Evolutionary conservation across 2,329 filamentous ascomycete genomes (phyloP), one percentile per base, ranked within the genome.

Genomic region (Arthrobotrys megalospora): DNA sequence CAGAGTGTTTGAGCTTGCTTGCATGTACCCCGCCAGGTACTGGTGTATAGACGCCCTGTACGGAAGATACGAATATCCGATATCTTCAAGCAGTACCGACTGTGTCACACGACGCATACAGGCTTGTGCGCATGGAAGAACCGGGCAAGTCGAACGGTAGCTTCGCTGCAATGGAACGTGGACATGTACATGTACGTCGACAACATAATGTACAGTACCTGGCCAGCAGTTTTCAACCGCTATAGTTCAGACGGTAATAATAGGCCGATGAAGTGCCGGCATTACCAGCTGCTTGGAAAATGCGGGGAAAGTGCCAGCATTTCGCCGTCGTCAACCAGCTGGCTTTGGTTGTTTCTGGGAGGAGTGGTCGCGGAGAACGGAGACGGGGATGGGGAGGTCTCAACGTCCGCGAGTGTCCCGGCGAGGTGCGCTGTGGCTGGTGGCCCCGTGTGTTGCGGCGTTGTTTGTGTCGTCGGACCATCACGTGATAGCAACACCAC

Each of bases 191-290:
- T 70, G 60, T 66, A 66, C 69, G 41, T 28, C 19, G 36, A 60
- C 36, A 36, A 60, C 24, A 5, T 28, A 28, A 28, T 28, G 24
- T 28, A 28, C 24, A 24, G 55, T 60, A 60, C 55, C 55, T 43
- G 55, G 36, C 55, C 55, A 60, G 19, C 55, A 28, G 16, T 58
- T 60, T 60, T 60, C 65, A 34, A 65, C 41, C 36, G 50, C 73
- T 77, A 77, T 77, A 77, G 66, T 47, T 50, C 60, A 71, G 48
- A 77, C 60, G 50, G 73, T 65, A 77, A 77, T 77, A 77, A 77
- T 71, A 77, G 53, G 53, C 63, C 63, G 70, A 67, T 75, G 70
- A 75, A 68, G 47, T 73, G 58, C 64, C 66, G 73, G 73, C 73
- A 71, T 66, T 77, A 70, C 73, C 73, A 71, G 65, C 73, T 38